Evolutionary conservation across 108 stramenopile genomes (phyloP), one percentile per base, ranked within the genome.

Genomic region (Pseudonitzschia pungens): DNA sequence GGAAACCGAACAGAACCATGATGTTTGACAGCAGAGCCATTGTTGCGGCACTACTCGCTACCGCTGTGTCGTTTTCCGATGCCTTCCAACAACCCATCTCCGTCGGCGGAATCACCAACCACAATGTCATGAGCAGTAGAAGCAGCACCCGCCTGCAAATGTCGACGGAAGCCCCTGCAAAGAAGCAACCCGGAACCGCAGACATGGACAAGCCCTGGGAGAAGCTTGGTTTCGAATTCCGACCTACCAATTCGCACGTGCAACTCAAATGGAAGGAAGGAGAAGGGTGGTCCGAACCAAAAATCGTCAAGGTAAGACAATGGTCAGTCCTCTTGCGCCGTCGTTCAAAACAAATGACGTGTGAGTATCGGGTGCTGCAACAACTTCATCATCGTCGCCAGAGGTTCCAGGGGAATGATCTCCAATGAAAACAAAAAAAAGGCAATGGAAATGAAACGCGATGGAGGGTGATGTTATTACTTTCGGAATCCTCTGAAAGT

Each of bases 141-240:
- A 62, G 60, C 60, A 62, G 36, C 60, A 62, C 33, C 1, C 12
- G 8, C 9, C 36, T 62, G 60, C 18, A 62, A 12, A 62, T 62
- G 60, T 62, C 60, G 0, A 40, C 60, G 29, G 36, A 33, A 18
- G 36, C 60, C 11, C 24, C 27, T 4, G 50, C 79, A 29, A 75
- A 75, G 62, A 74, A 74, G 48, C 72, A 56, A 40, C 92, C 95
- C 18, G 95, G 95, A 21, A 90, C 92, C 16, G 95, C 95, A 18
- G 65, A 94, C 40, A 78, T 99, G 10, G 92, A 93, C 70, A 77
- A 63, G 3, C 83, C 88, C 1, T 99, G 98, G 98, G 83, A 86
- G 62, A 96, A 98, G 51, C 81, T 99, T 8, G 98, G 96, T 5
- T 99, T 99, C 85, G 93, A 96, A 75, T 97, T 92, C 76, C 92